phyloP scores from a whole-genome alignment of 1,139 yeast genomes.

The Blastobotrys arbuscula region DNA sequence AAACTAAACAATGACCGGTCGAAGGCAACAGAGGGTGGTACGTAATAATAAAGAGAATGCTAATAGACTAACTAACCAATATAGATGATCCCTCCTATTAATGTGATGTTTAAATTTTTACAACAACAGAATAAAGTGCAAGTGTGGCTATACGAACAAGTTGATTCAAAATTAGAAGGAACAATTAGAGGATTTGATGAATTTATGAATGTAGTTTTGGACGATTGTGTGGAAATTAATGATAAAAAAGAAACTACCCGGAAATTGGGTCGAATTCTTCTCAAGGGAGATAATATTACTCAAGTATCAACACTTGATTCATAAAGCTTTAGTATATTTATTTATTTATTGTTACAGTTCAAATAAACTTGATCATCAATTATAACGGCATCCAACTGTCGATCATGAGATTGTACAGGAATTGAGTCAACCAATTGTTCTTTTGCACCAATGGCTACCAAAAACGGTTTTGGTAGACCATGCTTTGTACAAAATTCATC shows the following conservation, averaged over 20 bases:
- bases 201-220: slow-evolving; percentile 93
- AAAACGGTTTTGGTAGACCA: slow-evolving; percentile 18
- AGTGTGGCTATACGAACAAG: slow-evolving; percentile 87
- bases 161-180: slow-evolving; percentile 73
- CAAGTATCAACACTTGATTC: slow-evolving; percentile 46
- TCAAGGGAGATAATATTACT: slow-evolving; percentile 93
- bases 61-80: slow-evolving; percentile 10
- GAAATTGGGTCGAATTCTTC: slow-evolving; percentile 47
- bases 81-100: slow-evolving; percentile 78
- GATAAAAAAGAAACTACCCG: slow-evolving; percentile 41
- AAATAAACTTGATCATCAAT: slow-evolving; percentile 29
- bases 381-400: slow-evolving; percentile 54
- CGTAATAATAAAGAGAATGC: slow-evolving; percentile 16
- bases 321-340: not conserved
- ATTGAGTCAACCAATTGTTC: slow-evolving; percentile 59
- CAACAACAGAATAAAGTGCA: slow-evolving; percentile 77
- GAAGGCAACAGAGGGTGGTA: slow-evolving; percentile 38
- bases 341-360: slow-evolving; percentile 4
- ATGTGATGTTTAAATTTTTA: slow-evolving; percentile 76
- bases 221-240: slow-evolving; percentile 71
- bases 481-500: slow-evolving; percentile 27
- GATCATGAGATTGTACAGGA: slow-evolving; percentile 71
- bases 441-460: slow-evolving; percentile 64
- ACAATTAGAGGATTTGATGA: slow-evolving; percentile 89
- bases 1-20: slow-evolving; percentile 27